Conservation (phyloP, 139 green algal genomes). For the Tetradesmus obliquus region DNA sequence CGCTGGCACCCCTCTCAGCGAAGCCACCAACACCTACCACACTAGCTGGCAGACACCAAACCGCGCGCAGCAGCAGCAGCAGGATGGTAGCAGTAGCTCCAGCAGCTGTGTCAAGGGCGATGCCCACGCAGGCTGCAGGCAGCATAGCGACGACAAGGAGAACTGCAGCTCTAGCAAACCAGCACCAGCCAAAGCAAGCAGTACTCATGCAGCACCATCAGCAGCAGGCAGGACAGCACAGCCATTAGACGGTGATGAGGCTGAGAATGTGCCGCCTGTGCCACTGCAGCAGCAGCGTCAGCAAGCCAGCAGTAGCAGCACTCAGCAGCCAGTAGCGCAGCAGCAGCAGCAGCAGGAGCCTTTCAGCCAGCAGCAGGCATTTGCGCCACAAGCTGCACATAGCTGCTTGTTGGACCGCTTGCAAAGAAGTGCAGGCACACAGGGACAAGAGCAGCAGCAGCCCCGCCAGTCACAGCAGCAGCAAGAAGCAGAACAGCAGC, state of each 20-base stretch:
- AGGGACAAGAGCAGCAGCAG: slow-evolving; percentile 2
- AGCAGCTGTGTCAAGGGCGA: neutral
- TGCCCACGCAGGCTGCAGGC: neutral
- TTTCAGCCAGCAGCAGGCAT: neutral
- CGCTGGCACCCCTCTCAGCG: neutral
- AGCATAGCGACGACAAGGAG: neutral
- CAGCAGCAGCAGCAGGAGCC: neutral
- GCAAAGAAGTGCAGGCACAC: neutral
- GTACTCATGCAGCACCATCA: neutral
- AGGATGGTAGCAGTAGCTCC: neutral
- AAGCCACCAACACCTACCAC: slow-evolving; percentile 25
- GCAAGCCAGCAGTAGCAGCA: neutral
- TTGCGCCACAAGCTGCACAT: neutral
- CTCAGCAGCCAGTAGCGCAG: neutral
- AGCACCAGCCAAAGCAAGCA: neutral
- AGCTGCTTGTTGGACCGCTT: neutral
- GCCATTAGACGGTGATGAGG: neutral
- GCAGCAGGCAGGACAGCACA: neutral
- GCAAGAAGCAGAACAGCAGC: neutral
- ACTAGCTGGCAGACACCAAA: neutral
- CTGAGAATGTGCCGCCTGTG: neutral
- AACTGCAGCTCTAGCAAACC: neutral
- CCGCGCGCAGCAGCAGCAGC: slow-evolving; percentile 25
- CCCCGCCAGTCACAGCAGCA: neutral
- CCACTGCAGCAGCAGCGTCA: neutral